phyloP scores from a whole-genome alignment of 2,329 filamentous ascomycete species.

The Aspergillus sp. region DNA sequence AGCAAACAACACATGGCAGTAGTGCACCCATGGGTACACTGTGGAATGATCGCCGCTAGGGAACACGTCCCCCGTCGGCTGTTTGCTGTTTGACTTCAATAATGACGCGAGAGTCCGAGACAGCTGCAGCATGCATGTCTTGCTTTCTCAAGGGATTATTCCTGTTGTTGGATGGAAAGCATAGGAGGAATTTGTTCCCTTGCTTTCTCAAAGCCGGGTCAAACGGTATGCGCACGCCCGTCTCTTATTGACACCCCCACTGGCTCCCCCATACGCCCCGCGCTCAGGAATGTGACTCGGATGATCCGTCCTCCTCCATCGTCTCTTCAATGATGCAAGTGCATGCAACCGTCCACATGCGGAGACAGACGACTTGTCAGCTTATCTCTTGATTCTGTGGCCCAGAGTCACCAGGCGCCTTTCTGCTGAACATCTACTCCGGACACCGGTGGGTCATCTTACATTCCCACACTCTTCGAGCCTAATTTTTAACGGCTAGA shows the following conservation, averaged over 20 bases:
- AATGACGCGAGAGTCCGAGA: background rate
- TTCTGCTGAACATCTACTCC: no score
- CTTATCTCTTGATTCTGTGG: no score
- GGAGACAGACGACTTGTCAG: no score
- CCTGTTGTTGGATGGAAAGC: background rate
- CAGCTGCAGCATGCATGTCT: background rate
- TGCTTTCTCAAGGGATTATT: background rate
- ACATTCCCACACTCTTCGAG: no score
- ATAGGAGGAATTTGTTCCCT: background rate
- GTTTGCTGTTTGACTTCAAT: background rate
- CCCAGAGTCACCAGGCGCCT: no score
- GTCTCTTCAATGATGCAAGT: no score
- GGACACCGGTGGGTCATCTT: no score
- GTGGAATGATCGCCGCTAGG: conserved; percentile 26
- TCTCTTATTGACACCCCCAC: background rate
- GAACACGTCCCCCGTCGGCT: conserved; percentile 17
- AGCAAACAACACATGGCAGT: conserved; percentile 18
- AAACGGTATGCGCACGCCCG: background rate
- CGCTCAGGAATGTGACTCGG: background rate
- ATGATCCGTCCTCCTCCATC: background rate
- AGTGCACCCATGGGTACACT: conserved; percentile 21
- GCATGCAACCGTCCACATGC: no score
- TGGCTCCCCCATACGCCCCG: background rate
- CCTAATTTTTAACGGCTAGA: no score
- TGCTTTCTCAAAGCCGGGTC: background rate